These are phyloP conservation scores for Pseudocercospora ulei DNA, from an alignment of 2,329 filamentous ascomycete genomes.

Conservation along the genomic window DNA sequence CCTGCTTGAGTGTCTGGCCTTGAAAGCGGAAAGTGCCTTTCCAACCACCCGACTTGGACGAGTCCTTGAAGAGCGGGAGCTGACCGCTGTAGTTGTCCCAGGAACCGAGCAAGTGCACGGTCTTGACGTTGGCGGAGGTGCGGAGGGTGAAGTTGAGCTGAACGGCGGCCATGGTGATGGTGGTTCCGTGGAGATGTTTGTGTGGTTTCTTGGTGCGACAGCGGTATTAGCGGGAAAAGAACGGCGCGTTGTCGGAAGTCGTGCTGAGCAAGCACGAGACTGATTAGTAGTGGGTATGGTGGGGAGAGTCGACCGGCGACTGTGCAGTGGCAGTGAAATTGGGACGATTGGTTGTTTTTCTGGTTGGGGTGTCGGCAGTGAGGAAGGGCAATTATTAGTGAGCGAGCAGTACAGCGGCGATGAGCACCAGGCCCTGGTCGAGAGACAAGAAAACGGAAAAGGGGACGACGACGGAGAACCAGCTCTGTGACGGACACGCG, in stretches of 20 bases:
- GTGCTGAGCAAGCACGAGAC: slow-evolving; percentile 43
- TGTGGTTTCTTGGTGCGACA: slow-evolving; percentile 20
- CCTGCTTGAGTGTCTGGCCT: slow-evolving; percentile 71
- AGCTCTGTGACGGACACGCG: slow-evolving; percentile 46
- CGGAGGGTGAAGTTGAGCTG: slow-evolving; percentile 93
- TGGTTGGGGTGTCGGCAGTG: slow-evolving; percentile 18
- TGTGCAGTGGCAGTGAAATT: slow-evolving; percentile 28
- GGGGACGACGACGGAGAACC: slow-evolving; percentile 41
- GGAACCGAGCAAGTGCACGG: slow-evolving; percentile 90
- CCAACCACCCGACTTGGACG: slow-evolving; percentile 76
- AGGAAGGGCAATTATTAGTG: slow-evolving; percentile 26
- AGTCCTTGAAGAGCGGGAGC: slow-evolving; percentile 85
- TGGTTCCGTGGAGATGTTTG: slow-evolving; percentile 21
- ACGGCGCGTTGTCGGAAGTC: slow-evolving; percentile 25
- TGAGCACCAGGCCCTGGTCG: slow-evolving; percentile 44
- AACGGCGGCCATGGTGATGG: slow-evolving; percentile 62
- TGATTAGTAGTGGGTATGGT: slow-evolving; percentile 37
- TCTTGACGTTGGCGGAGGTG: slow-evolving; percentile 93
- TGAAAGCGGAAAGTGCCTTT: slow-evolving; percentile 95
- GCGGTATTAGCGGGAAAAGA: slow-evolving; percentile 19
- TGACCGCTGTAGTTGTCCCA: slow-evolving; percentile 97
- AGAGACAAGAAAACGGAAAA: slow-evolving; percentile 35
- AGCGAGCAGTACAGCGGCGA: slow-evolving; percentile 24
- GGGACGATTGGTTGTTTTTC: slow-evolving; percentile 17
- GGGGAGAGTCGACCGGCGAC: slow-evolving; percentile 33